Evolutionary conservation across 2,329 filamentous ascomycete species (phyloP).

Genomic region (Cucurbitaria berberidis): DNA sequence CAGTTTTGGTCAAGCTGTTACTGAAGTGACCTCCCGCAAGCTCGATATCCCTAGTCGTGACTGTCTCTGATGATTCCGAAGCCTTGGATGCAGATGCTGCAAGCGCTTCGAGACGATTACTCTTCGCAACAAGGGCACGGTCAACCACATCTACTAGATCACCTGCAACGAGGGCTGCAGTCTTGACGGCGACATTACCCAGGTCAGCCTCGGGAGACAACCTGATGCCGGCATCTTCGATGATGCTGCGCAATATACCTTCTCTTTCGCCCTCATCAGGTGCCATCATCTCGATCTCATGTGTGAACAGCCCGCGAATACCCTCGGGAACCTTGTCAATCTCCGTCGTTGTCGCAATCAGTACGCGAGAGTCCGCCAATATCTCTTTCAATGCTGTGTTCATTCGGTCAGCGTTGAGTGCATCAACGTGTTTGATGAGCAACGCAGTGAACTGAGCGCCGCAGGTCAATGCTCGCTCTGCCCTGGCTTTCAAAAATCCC

Average conservation of each 20-base stretch:
- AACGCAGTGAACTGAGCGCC: slow-evolving; percentile 82
- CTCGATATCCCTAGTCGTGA: slow-evolving; percentile 82
- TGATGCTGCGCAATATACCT: slow-evolving; percentile 79
- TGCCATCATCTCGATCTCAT: slow-evolving; percentile 91
- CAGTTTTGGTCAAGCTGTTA: slow-evolving; percentile 76
- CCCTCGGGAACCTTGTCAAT: slow-evolving; percentile 93
- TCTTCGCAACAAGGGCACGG: slow-evolving; percentile 79
- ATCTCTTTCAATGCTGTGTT: slow-evolving; percentile 84
- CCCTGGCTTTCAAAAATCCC: slow-evolving; percentile 83
- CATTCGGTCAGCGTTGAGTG: slow-evolving; percentile 89
- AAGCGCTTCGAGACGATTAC: slow-evolving; percentile 75
- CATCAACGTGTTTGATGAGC: slow-evolving; percentile 88
- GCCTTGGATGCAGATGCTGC: slow-evolving; percentile 57
- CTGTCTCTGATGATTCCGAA: slow-evolving; percentile 37
- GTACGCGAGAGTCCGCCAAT: slow-evolving; percentile 75
- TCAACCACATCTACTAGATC: slow-evolving; percentile 95
- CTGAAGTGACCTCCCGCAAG: slow-evolving; percentile 83
- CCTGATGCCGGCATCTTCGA: slow-evolving; percentile 76
- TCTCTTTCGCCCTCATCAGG: slow-evolving; percentile 93
- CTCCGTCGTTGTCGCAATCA: slow-evolving; percentile 94
- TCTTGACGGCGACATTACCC: slow-evolving; percentile 86
- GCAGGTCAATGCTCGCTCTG: slow-evolving; percentile 87
- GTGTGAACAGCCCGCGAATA: slow-evolving; percentile 88
- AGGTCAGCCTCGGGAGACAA: slow-evolving; percentile 85
- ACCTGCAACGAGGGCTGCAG: slow-evolving; percentile 90